Evolutionary conservation across 163 green algal species (phyloP), one percentile per base, ranked within the genome.

Genomic region (Prototheca stagnorum): DNA sequence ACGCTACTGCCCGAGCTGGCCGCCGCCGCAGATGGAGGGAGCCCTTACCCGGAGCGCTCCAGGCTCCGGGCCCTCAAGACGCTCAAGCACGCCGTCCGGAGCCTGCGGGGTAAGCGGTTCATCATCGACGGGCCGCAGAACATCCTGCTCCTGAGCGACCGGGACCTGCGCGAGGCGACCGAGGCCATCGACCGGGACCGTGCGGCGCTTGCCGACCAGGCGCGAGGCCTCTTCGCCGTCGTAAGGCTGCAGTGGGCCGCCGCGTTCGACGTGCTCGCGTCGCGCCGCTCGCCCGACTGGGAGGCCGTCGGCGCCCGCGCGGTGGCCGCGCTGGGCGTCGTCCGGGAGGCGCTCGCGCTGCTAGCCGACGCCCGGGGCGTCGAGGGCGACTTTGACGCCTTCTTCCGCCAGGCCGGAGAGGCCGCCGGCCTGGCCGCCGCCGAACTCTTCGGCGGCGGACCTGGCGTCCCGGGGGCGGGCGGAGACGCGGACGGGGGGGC

Each of bases 71-170:
- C 71, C 7, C 62, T 86, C 22, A 64, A 65, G 20, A 57, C 74
- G 4, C 65, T 88, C 8, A 78, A 79, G 47, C 56, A 73, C 39
- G 64, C 81, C 31, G 42, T 88, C 35, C 49, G 54, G 20, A 76
- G 67, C 2, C 64, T 91, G 7, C 27, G 40, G 22, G 29, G 56
- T 54, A 47, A 47, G 40, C 40, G 40, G 1, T 47, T 47, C 2
- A 23, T 23, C 17, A 47, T 47, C 15, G 40, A 47, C 17, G 20
- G 22, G 17, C 40, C 40, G 9, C 5, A 29, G 9, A 15, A 9
- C 40, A 21, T 47, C 17, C 24, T 36, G 5, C 36, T 26, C 0
- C 42, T 39, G 26, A 51, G 29, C 24, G 37, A 44, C 7, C 15
- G 15, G 16, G 19, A 17, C 34, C 33, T 57, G 22, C 8, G 14